Evolutionary conservation across 768 basidiomycete species (phyloP), one percentile per base, ranked within the genome.

Genomic region (Phaffia tasmanica): DNA sequence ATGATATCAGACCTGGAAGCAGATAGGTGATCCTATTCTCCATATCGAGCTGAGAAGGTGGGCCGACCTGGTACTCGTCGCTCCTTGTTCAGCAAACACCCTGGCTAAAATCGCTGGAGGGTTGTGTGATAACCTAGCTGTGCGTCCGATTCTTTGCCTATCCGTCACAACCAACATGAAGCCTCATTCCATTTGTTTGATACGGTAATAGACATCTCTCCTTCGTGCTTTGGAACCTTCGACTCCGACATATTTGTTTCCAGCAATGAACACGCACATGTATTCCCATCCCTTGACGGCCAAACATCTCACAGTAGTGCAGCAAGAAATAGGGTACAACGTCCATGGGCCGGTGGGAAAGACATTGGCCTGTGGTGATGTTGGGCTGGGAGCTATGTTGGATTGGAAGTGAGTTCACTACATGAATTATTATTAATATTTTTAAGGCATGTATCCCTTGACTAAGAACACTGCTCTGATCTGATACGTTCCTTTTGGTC

Each of bases 181-280:
- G 2, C n/a, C 19, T 29, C 18, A 29, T 7, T 16, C 21, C 11
- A 3, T 19, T 21, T 27, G 4, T 58, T 21, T 7, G 19, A 9
- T 19, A 35, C 32, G 14, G 23, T 4, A 0, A 29, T 70, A 79
- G 79, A 78, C 90, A 18, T 81, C 79, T 1, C 72, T 95, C 3
- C 81, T 95, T 68, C 84, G 90, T 25, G 93, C 90, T 0, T 79
- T 94, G 0, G 80, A 87, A 2, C 88, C 92, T 0, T 80, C 82
- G 7, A 95, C 89, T 0, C 87, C 88, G 8, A 91, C 89, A 8
- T 90, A 86, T 73, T 77, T 97, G 48, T 98, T 93, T 73, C 94
- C 94, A 1, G 95, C 94, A 0, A 99, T 98, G 94, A 99, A 99
- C 76, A 98, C 95, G 3, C 80, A 89, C 70, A 99, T 99, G 94